Percentiles rank a stretch among this genome's conserved stretches.
Conservation (phyloP, 371 early-diverging fungal genomes). For the Cokeromyces recurvatus region DNA sequence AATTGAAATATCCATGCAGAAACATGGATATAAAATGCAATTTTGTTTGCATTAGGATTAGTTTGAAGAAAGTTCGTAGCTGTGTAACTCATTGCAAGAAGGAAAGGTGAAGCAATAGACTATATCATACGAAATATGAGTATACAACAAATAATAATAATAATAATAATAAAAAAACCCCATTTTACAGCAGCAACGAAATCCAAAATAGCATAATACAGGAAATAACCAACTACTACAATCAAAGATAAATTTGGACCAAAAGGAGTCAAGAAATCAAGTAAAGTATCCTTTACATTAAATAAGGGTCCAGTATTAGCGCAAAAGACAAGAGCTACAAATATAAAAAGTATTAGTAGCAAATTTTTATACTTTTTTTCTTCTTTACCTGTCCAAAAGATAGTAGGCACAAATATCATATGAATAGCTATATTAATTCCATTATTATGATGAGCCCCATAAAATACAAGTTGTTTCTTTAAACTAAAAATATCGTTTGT, state of each 20-base stretch:
- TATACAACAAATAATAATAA: too few relatives aligned
- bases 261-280: conserved; percentile 21
- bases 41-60: conserved; percentile 47
- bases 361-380: not conserved
- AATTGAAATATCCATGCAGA: conserved; percentile 87
- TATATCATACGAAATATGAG: conserved; percentile 13
- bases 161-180: not conserved
- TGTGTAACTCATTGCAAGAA: conserved; percentile 53
- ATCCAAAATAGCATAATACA: conserved; percentile 80
- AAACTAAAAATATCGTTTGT: conserved; percentile 55
- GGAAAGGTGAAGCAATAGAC: conserved; percentile 57
- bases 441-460: conserved; percentile 80
- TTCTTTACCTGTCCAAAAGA: conserved; percentile 70
- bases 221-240: conserved; percentile 46
- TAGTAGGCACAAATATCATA: conserved; percentile 86
- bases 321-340: conserved; percentile 54
- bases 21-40: conserved; percentile 60
- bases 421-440: conserved; percentile 79
- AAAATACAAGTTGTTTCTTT: conserved; percentile 70
- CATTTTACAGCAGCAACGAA: conserved; percentile 71
- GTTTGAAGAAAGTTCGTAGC: conserved; percentile 51
- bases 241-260: conserved; percentile 61
- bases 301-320: conserved; percentile 53
- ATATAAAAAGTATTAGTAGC: too few relatives aligned
- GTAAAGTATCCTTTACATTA: not conserved